These are phyloP conservation scores for Fomitopsis serialis DNA, from an alignment of 768 basidiomycete genomes.

Conservation along the genomic window DNA sequence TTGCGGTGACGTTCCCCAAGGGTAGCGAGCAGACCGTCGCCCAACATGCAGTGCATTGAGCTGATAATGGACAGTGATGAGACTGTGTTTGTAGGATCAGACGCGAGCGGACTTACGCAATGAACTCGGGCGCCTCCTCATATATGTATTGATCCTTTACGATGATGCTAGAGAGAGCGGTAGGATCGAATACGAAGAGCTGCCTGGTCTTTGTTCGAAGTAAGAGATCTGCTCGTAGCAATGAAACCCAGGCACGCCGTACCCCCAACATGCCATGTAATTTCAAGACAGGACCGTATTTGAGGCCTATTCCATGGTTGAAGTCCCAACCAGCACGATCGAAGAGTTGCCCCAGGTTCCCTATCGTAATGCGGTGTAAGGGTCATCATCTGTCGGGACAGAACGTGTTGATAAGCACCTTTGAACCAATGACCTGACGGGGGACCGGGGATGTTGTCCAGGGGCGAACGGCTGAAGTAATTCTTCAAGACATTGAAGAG, in stretches of 20 bases:
- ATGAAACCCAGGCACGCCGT: neutral
- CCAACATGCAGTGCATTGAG: constrained; percentile 13
- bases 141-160: constrained; percentile 44
- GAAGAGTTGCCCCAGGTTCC: constrained; percentile 3
- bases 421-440: neutral
- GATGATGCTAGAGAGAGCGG: constrained; percentile 41
- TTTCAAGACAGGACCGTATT: constrained; percentile 8
- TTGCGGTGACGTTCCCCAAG: constrained; percentile 21
- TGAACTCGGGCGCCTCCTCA: constrained; percentile 40
- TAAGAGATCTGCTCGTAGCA: neutral
- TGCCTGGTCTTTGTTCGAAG: neutral
- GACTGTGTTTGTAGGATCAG: neutral
- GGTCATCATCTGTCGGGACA: neutral
- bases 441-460: constrained; percentile 14
- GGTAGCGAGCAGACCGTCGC: constrained; percentile 18
- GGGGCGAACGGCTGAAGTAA: neutral
- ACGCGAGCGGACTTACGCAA: constrained; percentile 30
- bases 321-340: constrained; percentile 8
- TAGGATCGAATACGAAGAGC: constrained; percentile 44
- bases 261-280: constrained; percentile 9
- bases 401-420: neutral
- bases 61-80: constrained; percentile 6
- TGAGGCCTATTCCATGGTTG: neutral
- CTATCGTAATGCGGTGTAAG: neutral
- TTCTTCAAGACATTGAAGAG: neutral